Base-by-base conservation (phyloP, 1,284 basidiomycete genomes). In the Tetrapyrgos nigripes region DNA sequence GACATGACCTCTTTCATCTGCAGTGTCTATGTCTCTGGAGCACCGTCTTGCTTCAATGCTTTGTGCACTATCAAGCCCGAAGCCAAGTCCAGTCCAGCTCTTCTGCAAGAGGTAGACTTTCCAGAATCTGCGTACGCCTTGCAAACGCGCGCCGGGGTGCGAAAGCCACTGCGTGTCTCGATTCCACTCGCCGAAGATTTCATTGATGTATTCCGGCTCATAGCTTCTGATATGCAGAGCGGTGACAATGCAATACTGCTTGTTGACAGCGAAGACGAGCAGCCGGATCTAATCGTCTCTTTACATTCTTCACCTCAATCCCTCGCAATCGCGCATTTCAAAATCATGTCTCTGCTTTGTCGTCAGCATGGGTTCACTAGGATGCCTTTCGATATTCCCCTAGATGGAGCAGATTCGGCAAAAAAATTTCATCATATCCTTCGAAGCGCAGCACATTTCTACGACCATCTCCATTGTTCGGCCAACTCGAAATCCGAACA, bases 401-500 rank as follows among this genome's bases (percentile, higher is more conserved):
- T 24, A 1, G 21, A n/a, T 37, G 35, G 40, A 3, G 8, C 37
- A 17, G 60, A 61, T 23, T 17, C 4, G 17, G 17, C n/a, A n/a
- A n/a, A n/a, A n/a, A n/a, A n/a, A n/a, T n/a, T 58, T 14, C 24
- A 19, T 19, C 35, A 6, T 21, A 43, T 62, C 51, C 47, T 60
- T 9, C 45, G 33, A 26, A 50, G 27, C 23, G 59, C 59, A 24
- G 59, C 59, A 24, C 28, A 60, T 40, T 62, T 55, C 31, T 53
- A 57, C 35, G 54, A 50, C 55, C 50, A 60, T 44, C 53, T 59
- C 10, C 28, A 50, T 10, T 40, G 27, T 29, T 47, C 43, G 27
- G 50, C 51, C 21, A 24, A 23, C 9, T 9, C 29, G 35, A 44
- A 23, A 48, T 8, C 11, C 27, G n/a, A n/a, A 5, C 17, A 40